A percentile compares a stretch with the other conserved stretches of the same genome.
Evolutionary conservation across 306 rosid genomes (phyloP).

Genomic region (Styphnolobium japonicum): DNA sequence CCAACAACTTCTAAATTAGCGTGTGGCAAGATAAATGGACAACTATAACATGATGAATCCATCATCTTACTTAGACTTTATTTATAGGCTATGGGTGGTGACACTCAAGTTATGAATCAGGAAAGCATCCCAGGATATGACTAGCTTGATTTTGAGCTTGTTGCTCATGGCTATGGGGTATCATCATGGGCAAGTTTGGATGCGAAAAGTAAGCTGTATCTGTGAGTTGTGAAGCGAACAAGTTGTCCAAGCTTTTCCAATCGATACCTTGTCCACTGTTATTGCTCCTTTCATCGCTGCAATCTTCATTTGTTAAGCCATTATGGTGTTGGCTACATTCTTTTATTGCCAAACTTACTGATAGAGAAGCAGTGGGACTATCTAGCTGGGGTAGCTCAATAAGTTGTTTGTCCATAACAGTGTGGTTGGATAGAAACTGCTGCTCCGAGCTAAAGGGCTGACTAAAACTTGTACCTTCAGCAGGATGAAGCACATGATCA

Average conservation of each 20-base stretch:
- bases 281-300: slow-evolving; percentile 37
- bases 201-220: slow-evolving; percentile 34
- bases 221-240: slow-evolving; percentile 45
- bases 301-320: slow-evolving; percentile 37
- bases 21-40: slow-evolving; percentile 17
- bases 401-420: slow-evolving; percentile 38
- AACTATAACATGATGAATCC: slow-evolving; percentile 23
- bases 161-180: slow-evolving; percentile 32
- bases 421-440: slow-evolving; percentile 26
- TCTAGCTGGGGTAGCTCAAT: slow-evolving; percentile 62
- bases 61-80: slow-evolving; percentile 26
- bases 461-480: slow-evolving; percentile 44
- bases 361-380: slow-evolving; percentile 50
- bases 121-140: slow-evolving; percentile 58
- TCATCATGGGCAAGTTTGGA: slow-evolving; percentile 36
- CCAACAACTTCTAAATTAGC: slow-evolving; percentile 41
- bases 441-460: slow-evolving; percentile 26
- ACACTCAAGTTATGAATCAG: slow-evolving; percentile 44
- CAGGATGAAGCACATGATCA: slow-evolving; percentile 14
- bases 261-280: slow-evolving; percentile 37
- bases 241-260: slow-evolving; percentile 64
- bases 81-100: slow-evolving; percentile 14
- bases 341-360: slow-evolving; percentile 37
- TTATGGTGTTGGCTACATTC: slow-evolving; percentile 19
- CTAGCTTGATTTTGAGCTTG: slow-evolving; percentile 33